A percentile compares a stretch with the other conserved stretches of the same genome.
phyloP scores from a whole-genome alignment of 495 filamentous ascomycete species.

The Aspergillus kassunensis region DNA sequence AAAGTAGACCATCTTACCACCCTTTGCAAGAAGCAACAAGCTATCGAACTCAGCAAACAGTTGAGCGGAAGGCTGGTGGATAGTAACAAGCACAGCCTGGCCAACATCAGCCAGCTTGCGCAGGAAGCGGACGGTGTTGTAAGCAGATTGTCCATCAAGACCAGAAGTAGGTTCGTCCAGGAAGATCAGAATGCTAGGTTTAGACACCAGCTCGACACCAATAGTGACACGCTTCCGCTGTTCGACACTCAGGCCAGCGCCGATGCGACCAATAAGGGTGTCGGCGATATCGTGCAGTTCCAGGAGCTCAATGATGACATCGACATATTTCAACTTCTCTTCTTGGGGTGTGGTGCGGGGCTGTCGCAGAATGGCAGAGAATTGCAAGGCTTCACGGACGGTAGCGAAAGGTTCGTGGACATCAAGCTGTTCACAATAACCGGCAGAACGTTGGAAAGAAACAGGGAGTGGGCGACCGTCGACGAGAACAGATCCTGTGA shows the following conservation, averaged over 20 bases:
- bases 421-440: constrained; percentile 59
- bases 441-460: constrained; percentile 70
- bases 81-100: constrained; percentile 68
- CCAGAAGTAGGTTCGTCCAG: constrained; percentile 75
- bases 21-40: constrained; percentile 61
- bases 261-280: constrained; percentile 49
- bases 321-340: constrained; percentile 57
- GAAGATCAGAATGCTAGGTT: constrained; percentile 67
- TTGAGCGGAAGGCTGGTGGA: constrained; percentile 70
- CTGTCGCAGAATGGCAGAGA: constrained; percentile 56
- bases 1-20: constrained; percentile 70
- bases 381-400: constrained; percentile 56
- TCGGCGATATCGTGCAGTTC: constrained; percentile 54
- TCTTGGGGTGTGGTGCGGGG: constrained; percentile 39
- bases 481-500: constrained; percentile 82
- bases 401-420: constrained; percentile 55
- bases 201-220: constrained; percentile 63
- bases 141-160: constrained; percentile 61
- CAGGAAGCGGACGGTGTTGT: constrained; percentile 59
- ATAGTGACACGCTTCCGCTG: constrained; percentile 64
- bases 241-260: constrained; percentile 52
- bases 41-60: constrained; percentile 72
- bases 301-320: constrained; percentile 54
- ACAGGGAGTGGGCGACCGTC: constrained; percentile 70
- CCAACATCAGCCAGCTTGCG: constrained; percentile 61